Percentiles rank a stretch among this genome's conserved stretches.
Conservation (phyloP, 2,329 filamentous ascomycete species). For the Aspergillus glaucus region DNA sequence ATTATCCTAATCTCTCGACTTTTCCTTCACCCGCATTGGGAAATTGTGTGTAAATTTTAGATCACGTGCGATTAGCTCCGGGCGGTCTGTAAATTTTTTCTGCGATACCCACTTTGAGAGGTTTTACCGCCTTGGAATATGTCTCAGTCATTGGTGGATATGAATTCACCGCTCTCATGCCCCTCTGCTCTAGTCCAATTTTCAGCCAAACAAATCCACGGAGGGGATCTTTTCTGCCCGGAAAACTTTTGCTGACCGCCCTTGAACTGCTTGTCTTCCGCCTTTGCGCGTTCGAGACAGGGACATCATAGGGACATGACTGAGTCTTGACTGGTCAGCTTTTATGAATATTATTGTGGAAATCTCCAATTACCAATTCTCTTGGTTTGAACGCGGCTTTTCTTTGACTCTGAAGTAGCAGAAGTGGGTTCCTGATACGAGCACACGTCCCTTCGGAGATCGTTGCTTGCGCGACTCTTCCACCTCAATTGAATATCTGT, state of each 20-base stretch:
- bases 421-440: too few relatives aligned
- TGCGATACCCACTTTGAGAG: not conserved
- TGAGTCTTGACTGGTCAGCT: too few relatives aligned
- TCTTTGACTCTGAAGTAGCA: too few relatives aligned
- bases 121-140: constrained; percentile 8
- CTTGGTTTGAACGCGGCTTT: too few relatives aligned
- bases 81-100: constrained; percentile 16
- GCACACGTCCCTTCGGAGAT: too few relatives aligned
- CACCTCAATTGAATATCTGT: too few relatives aligned
- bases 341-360: too few relatives aligned
- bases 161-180: constrained; percentile 2
- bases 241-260: constrained; percentile 5
- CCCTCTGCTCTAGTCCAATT: not conserved
- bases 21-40: not conserved
- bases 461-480: too few relatives aligned
- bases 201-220: not conserved
- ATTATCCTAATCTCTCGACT: not conserved
- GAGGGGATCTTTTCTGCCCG: constrained; percentile 9
- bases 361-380: too few relatives aligned
- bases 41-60: constrained; percentile 29
- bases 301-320: too few relatives aligned
- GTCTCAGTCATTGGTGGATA: not conserved
- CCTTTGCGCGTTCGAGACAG: not conserved
- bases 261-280: not conserved
- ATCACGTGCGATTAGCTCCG: constrained; percentile 30